Evolutionary conservation across 164 flowering plant species (phyloP), one percentile per base, ranked within the genome.

Genomic region (Piper longum): DNA sequence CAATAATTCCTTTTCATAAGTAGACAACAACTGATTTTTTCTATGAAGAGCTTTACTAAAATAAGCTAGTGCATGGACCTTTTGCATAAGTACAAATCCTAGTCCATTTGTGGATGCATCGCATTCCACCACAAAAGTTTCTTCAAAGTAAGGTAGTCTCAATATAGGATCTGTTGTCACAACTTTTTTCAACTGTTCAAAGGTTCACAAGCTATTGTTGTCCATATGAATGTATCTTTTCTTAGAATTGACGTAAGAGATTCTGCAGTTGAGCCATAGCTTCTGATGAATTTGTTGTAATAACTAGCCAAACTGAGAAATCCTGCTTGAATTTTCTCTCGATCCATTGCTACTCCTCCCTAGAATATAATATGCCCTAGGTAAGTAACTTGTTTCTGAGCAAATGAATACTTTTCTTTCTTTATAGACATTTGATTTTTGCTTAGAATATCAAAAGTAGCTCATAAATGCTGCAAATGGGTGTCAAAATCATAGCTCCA

Each of bases 291-390:
- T 40, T 43, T 54, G n/a, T 65, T 41, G 45, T 67, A 71, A 42
- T 71, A 71, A 2, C 70, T 64, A 9, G 64, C 40, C 2, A 71
- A 9, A 5, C 64, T 56, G 5, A 60, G 60, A 44, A 67, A 71
- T 4, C 67, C 70, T 5, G 52, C 51, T 55, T 7, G 4, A 16
- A 72, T 57, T 40, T 64, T 60, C 4, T 13, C 0, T 0, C 18
- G 26, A 60, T 63, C 67, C 0, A 48, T 16, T 4, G 44, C 2
- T 0, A 67, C 71, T 1, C 71, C 68, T 0, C 64, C 16, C 1
- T 1, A 2, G 7, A 17, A 26, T 2, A 26, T 56, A 4, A 64
- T 40, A 36, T 73, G 76, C 2, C 73, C 73, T 16, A 70, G 11
- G 16, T 70, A 73, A 9, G 63, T 56, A 1, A 68, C 1, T 41